These are phyloP conservation scores for Camelina sativa DNA, from an alignment of 345 rosid species.

Conservation along the genomic window DNA sequence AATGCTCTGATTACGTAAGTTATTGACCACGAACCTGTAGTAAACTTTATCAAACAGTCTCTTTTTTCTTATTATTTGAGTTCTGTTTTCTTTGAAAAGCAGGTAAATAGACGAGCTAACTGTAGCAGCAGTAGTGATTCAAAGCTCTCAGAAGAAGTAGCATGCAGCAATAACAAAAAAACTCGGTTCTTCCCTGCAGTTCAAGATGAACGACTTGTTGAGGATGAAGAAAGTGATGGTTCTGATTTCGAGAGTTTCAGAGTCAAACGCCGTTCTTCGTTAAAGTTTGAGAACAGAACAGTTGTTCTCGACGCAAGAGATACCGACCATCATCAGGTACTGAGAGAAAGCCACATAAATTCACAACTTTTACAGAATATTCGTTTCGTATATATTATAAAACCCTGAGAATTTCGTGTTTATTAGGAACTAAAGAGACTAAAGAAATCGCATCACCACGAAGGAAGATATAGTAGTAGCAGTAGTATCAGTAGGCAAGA, in stretches of 20 bases:
- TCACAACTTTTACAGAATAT: not conserved
- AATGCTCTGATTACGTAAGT: slow-evolving; percentile 65
- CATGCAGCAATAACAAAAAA: slow-evolving; percentile 42
- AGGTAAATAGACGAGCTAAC: slow-evolving; percentile 57
- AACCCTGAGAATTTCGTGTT: not conserved
- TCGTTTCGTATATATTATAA: slow-evolving; percentile 7
- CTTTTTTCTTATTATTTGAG: not conserved
- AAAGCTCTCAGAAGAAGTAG: slow-evolving; percentile 49
- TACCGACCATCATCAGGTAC: slow-evolving; percentile 69
- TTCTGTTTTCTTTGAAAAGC: slow-evolving; percentile 33
- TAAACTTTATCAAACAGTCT: not conserved
- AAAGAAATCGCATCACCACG: slow-evolving; percentile 32
- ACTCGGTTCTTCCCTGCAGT: slow-evolving; percentile 46
- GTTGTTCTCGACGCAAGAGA: slow-evolving; percentile 51
- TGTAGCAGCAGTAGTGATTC: slow-evolving; percentile 49
- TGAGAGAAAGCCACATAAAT: too few relatives aligned
- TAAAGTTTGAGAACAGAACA: slow-evolving; percentile 64
- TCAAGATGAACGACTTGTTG: slow-evolving; percentile 46
- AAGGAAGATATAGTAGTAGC: slow-evolving; percentile 39
- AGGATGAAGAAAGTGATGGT: slow-evolving; percentile 71
- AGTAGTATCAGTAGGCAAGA: slow-evolving; percentile 39
- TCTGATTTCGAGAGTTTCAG: slow-evolving; percentile 85
- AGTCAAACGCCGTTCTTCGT: slow-evolving; percentile 86
- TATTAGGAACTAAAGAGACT: slow-evolving; percentile 33
- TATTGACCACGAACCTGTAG: slow-evolving; percentile 8